Percentiles rank a stretch among this genome's conserved stretches.
Evolutionary conservation across 306 rosid genomes (phyloP).

Genomic region (Fragaria nilgerrensis): DNA sequence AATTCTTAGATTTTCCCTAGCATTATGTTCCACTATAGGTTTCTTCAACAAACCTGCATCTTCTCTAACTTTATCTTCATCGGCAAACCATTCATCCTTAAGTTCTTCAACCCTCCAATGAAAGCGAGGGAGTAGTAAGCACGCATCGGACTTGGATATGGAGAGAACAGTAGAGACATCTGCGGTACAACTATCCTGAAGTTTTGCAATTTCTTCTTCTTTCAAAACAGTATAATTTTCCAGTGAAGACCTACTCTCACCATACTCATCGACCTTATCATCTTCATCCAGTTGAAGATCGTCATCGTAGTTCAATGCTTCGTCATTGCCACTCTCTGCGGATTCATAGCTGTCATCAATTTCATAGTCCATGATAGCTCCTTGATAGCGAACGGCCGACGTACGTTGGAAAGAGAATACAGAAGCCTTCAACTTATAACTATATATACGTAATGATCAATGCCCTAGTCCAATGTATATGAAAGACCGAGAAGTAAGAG

Average conservation of each 20-base stretch:
- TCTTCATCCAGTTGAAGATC: neutral
- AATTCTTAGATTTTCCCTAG: neutral
- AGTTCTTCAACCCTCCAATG: neutral
- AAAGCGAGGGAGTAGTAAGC: slow-evolving; percentile 1
- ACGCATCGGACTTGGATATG: neutral
- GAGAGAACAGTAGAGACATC: neutral
- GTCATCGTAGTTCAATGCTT: neutral
- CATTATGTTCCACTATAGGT: neutral
- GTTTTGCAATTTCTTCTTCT: slow-evolving; percentile 1
- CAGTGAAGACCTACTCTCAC: neutral
- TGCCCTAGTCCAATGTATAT: neutral
- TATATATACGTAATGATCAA: no score
- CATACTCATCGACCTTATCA: neutral
- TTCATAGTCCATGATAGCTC: neutral
- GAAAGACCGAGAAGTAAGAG: no score
- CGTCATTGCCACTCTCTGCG: neutral
- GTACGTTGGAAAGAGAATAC: no score
- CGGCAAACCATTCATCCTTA: neutral
- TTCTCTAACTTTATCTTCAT: neutral
- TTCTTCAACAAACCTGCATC: neutral
- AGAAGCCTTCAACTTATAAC: neutral
- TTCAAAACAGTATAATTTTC: neutral
- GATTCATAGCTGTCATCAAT: neutral
- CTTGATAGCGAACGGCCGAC: neutral
- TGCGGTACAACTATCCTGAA: neutral